Conservation (phyloP, 2,329 filamentous ascomycete genomes). For the Penicillium aurantiogriseum region DNA sequence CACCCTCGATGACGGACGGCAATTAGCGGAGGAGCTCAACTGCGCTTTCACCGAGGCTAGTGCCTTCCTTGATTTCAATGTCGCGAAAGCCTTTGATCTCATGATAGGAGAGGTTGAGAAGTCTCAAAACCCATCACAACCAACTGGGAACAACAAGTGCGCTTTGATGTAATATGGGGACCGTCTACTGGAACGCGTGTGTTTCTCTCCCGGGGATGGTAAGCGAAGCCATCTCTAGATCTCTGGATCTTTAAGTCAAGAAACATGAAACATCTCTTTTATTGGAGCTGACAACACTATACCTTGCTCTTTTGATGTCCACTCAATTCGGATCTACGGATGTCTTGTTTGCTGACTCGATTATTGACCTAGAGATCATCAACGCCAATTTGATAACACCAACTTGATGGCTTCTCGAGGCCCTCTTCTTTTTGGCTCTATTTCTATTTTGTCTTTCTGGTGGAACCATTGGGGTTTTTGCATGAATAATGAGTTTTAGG, state of each 20-base stretch:
- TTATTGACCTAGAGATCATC: not conserved
- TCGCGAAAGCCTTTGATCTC: constrained; percentile 86
- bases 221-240: constrained; percentile 1
- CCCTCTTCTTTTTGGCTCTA: constrained; percentile 2
- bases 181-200: not conserved
- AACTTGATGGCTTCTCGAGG: constrained; percentile 1
- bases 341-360: constrained; percentile 3
- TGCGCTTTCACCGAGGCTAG: constrained; percentile 95
- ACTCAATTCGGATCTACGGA: constrained; percentile 5
- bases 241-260: not conserved
- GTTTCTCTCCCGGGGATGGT: constrained; percentile 7
- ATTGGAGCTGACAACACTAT: not conserved
- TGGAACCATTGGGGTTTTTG: constrained; percentile 19
- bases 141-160: constrained; percentile 78
- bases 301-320: not conserved
- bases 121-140: constrained; percentile 83
- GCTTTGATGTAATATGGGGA: constrained; percentile 67
- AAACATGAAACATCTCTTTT: not conserved
- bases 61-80: constrained; percentile 91
- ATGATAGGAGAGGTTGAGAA: constrained; percentile 96
- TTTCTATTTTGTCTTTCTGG: constrained; percentile 10
- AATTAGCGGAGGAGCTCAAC: constrained; percentile 79
- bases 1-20: constrained; percentile 77
- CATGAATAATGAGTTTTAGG: constrained; percentile 22
- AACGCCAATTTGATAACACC: not conserved